Evolutionary conservation across 2,329 filamentous ascomycete species (phyloP).

Genomic region (Fusarium austroafricanum): DNA sequence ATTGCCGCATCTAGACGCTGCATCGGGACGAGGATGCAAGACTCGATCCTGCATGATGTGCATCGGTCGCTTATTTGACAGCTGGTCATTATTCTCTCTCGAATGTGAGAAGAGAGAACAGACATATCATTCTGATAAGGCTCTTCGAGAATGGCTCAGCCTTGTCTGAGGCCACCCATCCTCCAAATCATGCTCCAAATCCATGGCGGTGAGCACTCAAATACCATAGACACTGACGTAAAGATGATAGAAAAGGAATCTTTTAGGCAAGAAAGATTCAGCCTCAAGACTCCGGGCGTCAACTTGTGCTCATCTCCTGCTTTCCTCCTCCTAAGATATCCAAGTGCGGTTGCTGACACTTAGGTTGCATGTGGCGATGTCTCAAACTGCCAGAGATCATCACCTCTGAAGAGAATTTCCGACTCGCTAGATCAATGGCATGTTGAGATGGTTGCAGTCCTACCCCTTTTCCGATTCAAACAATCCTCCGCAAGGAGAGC

Average conservation of each 20-base stretch:
- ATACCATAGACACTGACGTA: background rate
- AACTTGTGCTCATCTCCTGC: background rate
- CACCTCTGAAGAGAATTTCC: background rate
- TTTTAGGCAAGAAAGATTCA: background rate
- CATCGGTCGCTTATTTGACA: constrained; percentile 14
- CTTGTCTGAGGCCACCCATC: constrained; percentile 26
- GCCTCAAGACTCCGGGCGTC: background rate
- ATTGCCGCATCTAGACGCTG: constrained; percentile 6
- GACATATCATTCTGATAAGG: background rate
- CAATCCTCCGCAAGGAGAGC: background rate
- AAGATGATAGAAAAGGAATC: background rate
- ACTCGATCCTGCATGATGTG: constrained; percentile 9
- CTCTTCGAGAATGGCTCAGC: constrained; percentile 16
- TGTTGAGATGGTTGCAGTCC: background rate
- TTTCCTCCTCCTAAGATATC: background rate
- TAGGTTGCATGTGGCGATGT: background rate
- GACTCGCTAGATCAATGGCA: background rate
- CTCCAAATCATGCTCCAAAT: background rate
- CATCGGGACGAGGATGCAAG: constrained; percentile 12
- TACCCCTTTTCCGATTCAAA: background rate
- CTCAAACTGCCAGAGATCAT: background rate
- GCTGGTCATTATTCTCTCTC: background rate
- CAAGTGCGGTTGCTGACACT: constrained; percentile 1
- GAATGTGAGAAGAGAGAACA: background rate
- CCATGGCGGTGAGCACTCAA: constrained; percentile 6